Evolutionary conservation across 768 basidiomycete genomes (phyloP), one percentile per base, ranked within the genome.

Genomic region (Mycena galopus): DNA sequence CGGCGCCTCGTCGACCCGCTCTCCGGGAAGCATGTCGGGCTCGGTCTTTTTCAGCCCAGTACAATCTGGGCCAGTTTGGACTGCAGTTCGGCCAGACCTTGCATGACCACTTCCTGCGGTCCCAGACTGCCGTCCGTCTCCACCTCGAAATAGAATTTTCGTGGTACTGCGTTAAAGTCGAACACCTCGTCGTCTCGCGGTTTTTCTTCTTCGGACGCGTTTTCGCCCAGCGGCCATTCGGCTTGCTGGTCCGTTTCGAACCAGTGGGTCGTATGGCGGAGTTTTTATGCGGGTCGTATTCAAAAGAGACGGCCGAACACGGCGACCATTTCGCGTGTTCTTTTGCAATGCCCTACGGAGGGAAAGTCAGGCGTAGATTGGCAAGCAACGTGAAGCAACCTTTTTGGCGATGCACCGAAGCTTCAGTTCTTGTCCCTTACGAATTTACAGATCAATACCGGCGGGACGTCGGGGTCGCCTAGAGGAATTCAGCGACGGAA

Each of bases 311-410:
- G 10, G 98, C 96, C 2, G 96, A 94, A 71, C 96, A 94, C 16
- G 98, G 97, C 0, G 96, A 97, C 96, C 97, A 99, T 84, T 99
- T 99, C 16, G 98, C 96, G 79, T 99, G 98, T 80, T 98, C 96
- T 86, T 98, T 98, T 4, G 97, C 96, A 71, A 98, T 93, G 50
- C 97, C 97, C 97, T 98, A 77, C 12, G 42, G 68, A 25, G n/a
- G n/a, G 33, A 67, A 65, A 53, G 67, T 65, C 32, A 39, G 11
- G 39, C 29, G 23, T 33, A 30, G 19, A 27, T 29, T 29, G 58
- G 19, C 37, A 21, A 21, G 42, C 35, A 59, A 66, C 29, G 6
- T 14, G 50, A 12, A 73, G 85, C n/a, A 64, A 95, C 97, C 90
- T 98, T 98, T 83, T 96, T 96, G 6, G 97, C 98, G 56, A 93